Evolutionary conservation across 23 red algal species (phyloP).

Genomic region (Gracilariopsis chorda): DNA sequence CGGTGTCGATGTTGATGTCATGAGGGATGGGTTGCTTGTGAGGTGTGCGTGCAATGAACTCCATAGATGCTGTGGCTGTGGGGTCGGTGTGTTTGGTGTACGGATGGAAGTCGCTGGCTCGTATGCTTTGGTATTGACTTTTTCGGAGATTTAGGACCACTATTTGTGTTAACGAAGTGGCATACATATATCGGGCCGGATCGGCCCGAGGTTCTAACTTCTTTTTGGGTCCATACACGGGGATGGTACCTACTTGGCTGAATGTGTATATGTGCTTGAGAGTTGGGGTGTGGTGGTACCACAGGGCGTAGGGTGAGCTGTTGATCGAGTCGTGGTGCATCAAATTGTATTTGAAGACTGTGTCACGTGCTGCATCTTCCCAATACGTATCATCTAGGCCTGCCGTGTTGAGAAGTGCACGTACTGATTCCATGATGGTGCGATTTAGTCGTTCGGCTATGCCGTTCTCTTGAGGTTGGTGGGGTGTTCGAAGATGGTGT

Average conservation of each 20-base stretch:
- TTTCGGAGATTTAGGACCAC: background rate
- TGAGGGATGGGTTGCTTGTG: background rate
- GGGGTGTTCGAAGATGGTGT: background rate
- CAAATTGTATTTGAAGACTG: slow-evolving; percentile 5
- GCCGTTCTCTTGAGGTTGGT: slow-evolving; percentile 16
- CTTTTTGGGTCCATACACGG: background rate
- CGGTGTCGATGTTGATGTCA: background rate
- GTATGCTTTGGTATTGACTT: background rate
- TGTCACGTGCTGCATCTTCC: background rate
- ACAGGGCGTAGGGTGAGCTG: background rate
- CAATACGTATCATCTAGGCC: background rate
- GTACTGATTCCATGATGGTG: background rate
- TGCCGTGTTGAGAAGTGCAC: background rate
- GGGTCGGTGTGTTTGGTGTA: background rate
- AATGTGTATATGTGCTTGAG: background rate
- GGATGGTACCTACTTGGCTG: background rate
- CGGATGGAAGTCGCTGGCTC: background rate
- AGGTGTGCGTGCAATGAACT: background rate
- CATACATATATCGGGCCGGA: background rate
- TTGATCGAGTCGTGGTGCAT: background rate
- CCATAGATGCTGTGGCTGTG: background rate
- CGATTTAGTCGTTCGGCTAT: slow-evolving; percentile 32
- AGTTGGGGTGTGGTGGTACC: background rate
- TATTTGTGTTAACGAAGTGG: background rate
- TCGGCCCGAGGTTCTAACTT: background rate